These are phyloP conservation scores for Xylaria palmicola DNA, from an alignment of 495 filamentous ascomycete species.

Conservation along the genomic window DNA sequence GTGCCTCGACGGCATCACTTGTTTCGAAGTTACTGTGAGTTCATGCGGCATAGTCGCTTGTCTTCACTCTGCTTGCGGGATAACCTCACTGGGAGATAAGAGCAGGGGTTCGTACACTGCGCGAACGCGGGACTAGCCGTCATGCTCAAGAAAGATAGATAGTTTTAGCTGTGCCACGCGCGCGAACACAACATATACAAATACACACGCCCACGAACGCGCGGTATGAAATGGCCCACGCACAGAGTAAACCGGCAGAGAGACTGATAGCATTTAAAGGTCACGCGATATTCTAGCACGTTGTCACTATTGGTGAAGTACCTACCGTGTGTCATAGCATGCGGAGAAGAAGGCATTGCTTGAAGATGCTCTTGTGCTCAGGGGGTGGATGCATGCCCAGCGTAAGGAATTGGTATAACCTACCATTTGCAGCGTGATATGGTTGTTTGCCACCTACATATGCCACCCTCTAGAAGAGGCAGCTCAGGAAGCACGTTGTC, in stretches of 20 bases:
- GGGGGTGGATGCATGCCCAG: too few relatives aligned
- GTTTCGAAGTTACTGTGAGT: too few relatives aligned
- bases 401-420: too few relatives aligned
- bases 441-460: too few relatives aligned
- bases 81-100: neutral
- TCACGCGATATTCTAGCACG: neutral
- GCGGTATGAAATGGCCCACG: neutral
- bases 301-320: neutral
- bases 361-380: too few relatives aligned
- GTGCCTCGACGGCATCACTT: too few relatives aligned
- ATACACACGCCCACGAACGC: neutral
- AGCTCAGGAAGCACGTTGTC: too few relatives aligned
- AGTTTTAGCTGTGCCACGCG: neutral
- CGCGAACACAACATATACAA: too few relatives aligned
- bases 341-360: neutral
- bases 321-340: neutral
- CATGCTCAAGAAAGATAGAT: neutral
- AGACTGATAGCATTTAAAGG: neutral
- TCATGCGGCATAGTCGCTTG: neutral
- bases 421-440: too few relatives aligned
- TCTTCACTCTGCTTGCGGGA: too few relatives aligned
- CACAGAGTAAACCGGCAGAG: neutral
- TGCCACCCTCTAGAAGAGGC: too few relatives aligned
- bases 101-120: neutral
- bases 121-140: neutral